Percentiles rank a stretch among this genome's conserved stretches.
Evolutionary conservation across 2,329 filamentous ascomycete genomes (phyloP).

Genomic region (Ambrosiella beaveri): DNA sequence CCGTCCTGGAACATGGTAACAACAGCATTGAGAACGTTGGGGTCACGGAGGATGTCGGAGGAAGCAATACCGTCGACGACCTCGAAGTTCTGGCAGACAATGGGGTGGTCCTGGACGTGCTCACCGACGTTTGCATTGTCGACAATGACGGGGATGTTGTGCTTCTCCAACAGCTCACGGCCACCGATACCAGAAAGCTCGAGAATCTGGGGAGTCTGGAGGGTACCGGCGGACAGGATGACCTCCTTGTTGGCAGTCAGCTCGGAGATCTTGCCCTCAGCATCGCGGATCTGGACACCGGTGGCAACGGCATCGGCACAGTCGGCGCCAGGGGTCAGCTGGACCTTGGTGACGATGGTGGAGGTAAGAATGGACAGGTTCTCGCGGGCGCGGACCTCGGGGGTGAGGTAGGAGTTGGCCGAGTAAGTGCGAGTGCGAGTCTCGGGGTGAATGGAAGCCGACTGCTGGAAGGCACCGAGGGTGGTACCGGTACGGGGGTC

Average conservation of each 20-base stretch:
- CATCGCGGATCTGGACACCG: constrained; percentile 18
- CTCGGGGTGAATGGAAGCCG: constrained; percentile 19
- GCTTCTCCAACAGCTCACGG: constrained; percentile 23
- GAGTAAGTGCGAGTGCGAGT: constrained; percentile 21
- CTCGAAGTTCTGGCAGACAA: constrained; percentile 23
- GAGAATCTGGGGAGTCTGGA: constrained; percentile 34
- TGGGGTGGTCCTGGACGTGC: constrained; percentile 36
- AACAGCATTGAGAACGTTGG: constrained; percentile 18
- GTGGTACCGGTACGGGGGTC: constrained; percentile 20
- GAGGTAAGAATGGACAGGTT: constrained; percentile 20
- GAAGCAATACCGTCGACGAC: constrained; percentile 20
- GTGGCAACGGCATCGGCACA: constrained; percentile 19
- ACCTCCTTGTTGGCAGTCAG: constrained; percentile 26
- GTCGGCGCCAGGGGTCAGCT: constrained; percentile 16
- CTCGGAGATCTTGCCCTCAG: constrained; percentile 13
- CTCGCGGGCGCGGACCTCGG: constrained; percentile 16
- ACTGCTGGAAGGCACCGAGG: constrained; percentile 21
- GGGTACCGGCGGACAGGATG: constrained; percentile 32
- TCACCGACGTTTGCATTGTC: constrained; percentile 39
- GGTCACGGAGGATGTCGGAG: constrained; percentile 21
- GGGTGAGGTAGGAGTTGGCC: constrained; percentile 20
- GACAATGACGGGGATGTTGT: constrained; percentile 28
- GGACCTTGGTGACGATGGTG: constrained; percentile 20
- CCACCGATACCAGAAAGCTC: constrained; percentile 34
- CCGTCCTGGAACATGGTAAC: constrained; percentile 22